Evolutionary conservation across 805 yeast genomes (phyloP).

Genomic region (Candida lessepsii): DNA sequence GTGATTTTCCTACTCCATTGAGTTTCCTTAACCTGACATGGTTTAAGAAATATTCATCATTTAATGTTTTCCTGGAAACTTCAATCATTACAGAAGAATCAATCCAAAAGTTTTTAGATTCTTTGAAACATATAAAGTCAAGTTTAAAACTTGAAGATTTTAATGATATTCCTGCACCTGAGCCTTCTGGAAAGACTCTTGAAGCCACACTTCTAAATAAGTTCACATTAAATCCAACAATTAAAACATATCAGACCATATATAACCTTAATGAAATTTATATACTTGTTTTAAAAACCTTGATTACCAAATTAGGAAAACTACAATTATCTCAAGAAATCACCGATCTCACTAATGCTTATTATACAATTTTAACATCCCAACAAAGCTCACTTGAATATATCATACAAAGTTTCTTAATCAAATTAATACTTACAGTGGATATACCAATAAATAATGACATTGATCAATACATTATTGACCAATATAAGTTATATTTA

Average conservation of each 20-base stretch:
- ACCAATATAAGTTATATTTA: constrained; percentile 12
- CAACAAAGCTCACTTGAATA: constrained; percentile 21
- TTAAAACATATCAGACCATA: constrained; percentile 22
- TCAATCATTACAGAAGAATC: constrained; percentile 6
- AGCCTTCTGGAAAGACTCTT: background rate
- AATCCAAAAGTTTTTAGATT: constrained; percentile 15
- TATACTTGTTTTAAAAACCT: constrained; percentile 12
- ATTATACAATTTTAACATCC: background rate
- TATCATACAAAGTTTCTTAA: constrained; percentile 18
- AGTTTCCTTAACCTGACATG: constrained; percentile 22
- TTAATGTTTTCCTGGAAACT: constrained; percentile 22
- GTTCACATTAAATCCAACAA: constrained; percentile 19
- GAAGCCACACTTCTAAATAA: constrained; percentile 12
- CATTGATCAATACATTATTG: constrained; percentile 15
- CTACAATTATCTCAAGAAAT: background rate
- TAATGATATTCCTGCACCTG: background rate
- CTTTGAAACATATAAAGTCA: constrained; percentile 15
- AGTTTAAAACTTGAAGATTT: constrained; percentile 2
- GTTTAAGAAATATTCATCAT: constrained; percentile 18
- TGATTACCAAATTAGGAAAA: constrained; percentile 8
- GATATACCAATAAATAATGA: constrained; percentile 14
- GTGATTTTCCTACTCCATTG: constrained; percentile 10
- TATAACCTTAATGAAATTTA: constrained; percentile 24
- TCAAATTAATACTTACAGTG: constrained; percentile 16
- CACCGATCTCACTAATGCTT: background rate